Evolutionary conservation across 192 early-diverging fungal genomes (phyloP), one percentile per base, ranked within the genome.

Genomic region (Spizellomyces sp.): DNA sequence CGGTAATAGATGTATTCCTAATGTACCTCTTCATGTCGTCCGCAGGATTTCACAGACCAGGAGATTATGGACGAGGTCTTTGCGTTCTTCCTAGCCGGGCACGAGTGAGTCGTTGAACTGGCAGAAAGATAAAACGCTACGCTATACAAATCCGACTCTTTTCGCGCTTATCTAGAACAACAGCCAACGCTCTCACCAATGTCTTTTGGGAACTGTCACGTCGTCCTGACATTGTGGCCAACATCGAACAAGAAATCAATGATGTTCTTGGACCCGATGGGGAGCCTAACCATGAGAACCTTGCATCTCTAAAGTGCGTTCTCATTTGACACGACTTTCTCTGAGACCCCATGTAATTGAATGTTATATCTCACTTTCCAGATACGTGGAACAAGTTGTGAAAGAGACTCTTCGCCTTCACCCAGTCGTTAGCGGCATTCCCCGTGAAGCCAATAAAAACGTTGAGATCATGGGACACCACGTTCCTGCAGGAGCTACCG

Each of bases 31-130:
- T 36, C 3, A 36, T 36, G 27, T 36, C 27, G 27, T 36, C 1
- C 27, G 27, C 21, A 47, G 9, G 36, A 62, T 22, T 80, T 81
- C 60, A 69, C 68, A 7, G 61, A 74, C 15, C 67, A 74, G 17
- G 82, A 84, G 63, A 71, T 84, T 42, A 50, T 69, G 44, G 75
- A 74, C 50, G 82, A 84, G 61, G 57, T 82, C 5, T 19, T 71
- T 12, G 82, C 64, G 8, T 77, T 84, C 66, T 79, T 83, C 58
- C 19, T 82, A n/a, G 81, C 81, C 6, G 80, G 80, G 9, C 69
- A 72, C 45, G 79, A 83, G 27, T 36, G 27, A 36, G 27, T 36
- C 3, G 27, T 0, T 36, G 27, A 36, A 0, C 27, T 36, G 0
- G 27, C 27, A 36, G 27, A 36, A 36, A 36, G 1, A 36, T 36